Evolutionary conservation across 2,329 filamentous ascomycete species (phyloP), one percentile per base, ranked within the genome.

Genomic region (Didymella arachidicola): DNA sequence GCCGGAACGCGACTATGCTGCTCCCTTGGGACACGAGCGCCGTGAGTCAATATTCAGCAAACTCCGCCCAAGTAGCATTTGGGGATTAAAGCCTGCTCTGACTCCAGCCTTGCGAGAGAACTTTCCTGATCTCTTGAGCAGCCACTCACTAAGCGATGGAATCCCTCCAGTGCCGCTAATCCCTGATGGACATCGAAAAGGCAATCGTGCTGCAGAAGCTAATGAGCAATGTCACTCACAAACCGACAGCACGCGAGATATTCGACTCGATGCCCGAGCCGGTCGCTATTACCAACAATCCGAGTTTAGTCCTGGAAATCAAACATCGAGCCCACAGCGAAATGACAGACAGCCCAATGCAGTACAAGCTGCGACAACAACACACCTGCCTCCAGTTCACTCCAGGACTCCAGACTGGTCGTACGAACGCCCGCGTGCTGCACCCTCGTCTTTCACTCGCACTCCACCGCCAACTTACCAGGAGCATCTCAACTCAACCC

Each of bases 1-100:
- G 53, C 19, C 16, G 14, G 26, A 49, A 16, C 38, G 26, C n/a
- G 56, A 58, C 26, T 58, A 53, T 16, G 56, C 56, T 12, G 38
- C 44, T 14, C 43, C 49, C 22, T 18, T 58, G 7, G n/a, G 6
- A 1, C 39, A 27, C 12, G 16, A 26, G 7, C 44, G 54, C 3
- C 30, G 54, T 7, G 14, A n/a, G 3, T 52, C 48, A 2, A 8
- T 57, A 30, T 57, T 41, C 32, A 25, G 18, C 16, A 34, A 22
- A 6, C 34, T 5, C 10, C 32, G 10, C 18, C n/a, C 38, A 8
- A 48, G 34, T n/a, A n/a, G 19, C 12, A 38, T 49, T n/a, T 58
- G 55, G 55, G 11, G 49, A 10, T n/a, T 25, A 0, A 44, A n/a
- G 14, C 29, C 39, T 49, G 43, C 49, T 8, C 18, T 49, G 2